Evolutionary conservation across 352 stramenopile species (phyloP), one percentile per base, ranked within the genome.

Genomic region (Albugo laibachii): DNA sequence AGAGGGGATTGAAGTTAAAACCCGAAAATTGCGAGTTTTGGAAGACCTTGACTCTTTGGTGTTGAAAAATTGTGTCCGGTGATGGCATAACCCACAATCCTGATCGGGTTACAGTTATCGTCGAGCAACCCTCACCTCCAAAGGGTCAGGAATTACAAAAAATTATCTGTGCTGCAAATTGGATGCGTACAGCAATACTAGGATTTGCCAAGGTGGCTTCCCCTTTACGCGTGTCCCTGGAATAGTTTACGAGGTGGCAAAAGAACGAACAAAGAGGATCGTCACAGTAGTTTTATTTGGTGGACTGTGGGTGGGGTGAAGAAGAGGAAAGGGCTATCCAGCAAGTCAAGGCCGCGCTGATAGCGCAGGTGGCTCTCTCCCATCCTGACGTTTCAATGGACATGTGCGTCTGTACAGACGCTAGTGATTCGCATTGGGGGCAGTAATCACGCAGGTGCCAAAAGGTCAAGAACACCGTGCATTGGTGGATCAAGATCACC

Each of bases 181-280:
- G 53, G 62, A 66, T 68, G 59, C 57, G 54, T 1, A 16, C 37
- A n/a, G 62, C 45, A 11, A 66, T 71, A 14, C 48, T 59, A 0
- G 36, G 58, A 1, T 68, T 53, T 39, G 46, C 36, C 0, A n/a
- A 27, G 4, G 36, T 65, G 4, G 51, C 44, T 5, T 49, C 36
- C 11, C 44, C 39, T 2, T 49, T 68, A 11, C 41, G 48, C 12
- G 21, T 27, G 2, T 13, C 50, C 0, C 14, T 63, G 1, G 56
- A 63, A 8, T 27, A 20, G 58, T 47, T 51, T 36, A 1, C 45
- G 15, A 0, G 48, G 27, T 1, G 52, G 31, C 0, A 20, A 46
- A 0, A 64, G 60, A 48, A 66, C 63, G 31, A 47, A 1, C 0
- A 48, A 47, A 13, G 36, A 59, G 0, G 18, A 21, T 0, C 41